Evolutionary conservation across 2,329 filamentous ascomycete genomes (phyloP), one percentile per base, ranked within the genome.

Genomic region (Ophiostoma perfectum): DNA sequence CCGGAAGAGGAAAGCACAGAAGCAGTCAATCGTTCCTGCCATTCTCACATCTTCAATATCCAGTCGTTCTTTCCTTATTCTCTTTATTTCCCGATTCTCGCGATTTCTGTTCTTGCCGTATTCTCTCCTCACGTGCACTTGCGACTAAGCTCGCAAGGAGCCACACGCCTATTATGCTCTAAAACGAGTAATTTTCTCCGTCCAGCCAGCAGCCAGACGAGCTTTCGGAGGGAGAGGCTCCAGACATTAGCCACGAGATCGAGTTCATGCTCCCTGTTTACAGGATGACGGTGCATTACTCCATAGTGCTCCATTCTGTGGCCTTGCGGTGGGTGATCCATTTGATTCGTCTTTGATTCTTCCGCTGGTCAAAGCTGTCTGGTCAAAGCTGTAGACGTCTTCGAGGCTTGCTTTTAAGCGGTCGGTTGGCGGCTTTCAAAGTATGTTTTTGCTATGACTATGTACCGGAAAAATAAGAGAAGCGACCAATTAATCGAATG

Each of bases 401-500:
- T 27, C 27, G 27, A 27, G 27, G 27, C 27, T 27, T 27, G 27
- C 27, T 27, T 27, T 27, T 27, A 2, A 27, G 27, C 27, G 27
- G 27, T 27, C 27, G 27, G 2, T 27, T 27, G 27, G 2, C 27
- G 2, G 27, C 27, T 27, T 27, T 27, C 27, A 7, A 18, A 38
- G 3, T 12, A 39, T 18, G 11, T 16, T 6, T 14, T 60, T 5
- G 9, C 27, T 9, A 60, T 16, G 5, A 44, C 6, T 38, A 60
- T 60, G 27, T 38, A 60, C 55, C 55, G 55, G 55, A 60, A 60
- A 58, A 60, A 60, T 60, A 14, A 38, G 55, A 16, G 27, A 60
- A 39, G 7, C 9, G 9, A 16, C 7, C 55, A 55, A 27, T 8
- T 27, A 27, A 27, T 27, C 27, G 27, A 38, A 14, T 60, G 0